These are phyloP conservation scores for Coffea canephora DNA, from an alignment of 257 asterid genomes.

Conservation along the genomic window DNA sequence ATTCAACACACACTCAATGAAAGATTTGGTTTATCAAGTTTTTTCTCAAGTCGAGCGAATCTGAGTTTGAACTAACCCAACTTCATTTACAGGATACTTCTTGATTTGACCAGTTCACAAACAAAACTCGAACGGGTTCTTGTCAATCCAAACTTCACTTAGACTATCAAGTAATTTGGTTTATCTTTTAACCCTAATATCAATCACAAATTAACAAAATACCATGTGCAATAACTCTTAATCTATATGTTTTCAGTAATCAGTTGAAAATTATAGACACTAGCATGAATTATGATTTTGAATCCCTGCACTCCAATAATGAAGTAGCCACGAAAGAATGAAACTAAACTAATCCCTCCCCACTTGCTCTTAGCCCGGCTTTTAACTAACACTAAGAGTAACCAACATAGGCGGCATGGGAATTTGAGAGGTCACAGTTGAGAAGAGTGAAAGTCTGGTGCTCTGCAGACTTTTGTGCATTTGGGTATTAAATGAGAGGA, in stretches of 20 bases:
- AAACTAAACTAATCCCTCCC: not conserved
- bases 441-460: not conserved
- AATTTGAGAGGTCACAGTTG: not conserved
- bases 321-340: not conserved
- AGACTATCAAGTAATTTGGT: no score
- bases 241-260: not conserved
- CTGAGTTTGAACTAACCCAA: no score
- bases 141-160: no score
- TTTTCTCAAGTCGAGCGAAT: no score
- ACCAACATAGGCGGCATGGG: not conserved
- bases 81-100: no score
- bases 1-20: no score
- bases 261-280: not conserved
- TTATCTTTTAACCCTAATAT: no score
- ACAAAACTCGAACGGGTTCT: no score
- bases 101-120: no score
- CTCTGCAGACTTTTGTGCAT: conserved; percentile 7
- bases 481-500: conserved; percentile 4
- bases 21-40: no score
- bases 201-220: no score
- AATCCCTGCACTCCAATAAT: not conserved
- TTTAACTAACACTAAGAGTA: not conserved
- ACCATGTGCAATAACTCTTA: not conserved
- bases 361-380: not conserved
- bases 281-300: not conserved